Base-by-base conservation (phyloP, 768 basidiomycete genomes). In the Saitozyma podzolica region DNA sequence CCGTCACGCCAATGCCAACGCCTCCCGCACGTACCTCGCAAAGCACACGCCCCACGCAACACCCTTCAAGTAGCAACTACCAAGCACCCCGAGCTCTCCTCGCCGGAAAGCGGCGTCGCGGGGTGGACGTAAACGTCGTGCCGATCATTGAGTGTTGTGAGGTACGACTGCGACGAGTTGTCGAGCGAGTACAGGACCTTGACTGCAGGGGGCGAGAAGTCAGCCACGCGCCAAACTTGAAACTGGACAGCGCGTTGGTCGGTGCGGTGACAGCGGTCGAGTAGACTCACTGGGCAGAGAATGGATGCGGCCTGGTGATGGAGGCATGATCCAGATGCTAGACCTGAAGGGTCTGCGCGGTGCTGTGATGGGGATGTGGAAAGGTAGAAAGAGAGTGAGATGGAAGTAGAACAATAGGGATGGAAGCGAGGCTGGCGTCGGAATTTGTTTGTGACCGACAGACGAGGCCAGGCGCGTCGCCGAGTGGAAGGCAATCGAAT, bases 81-180 rank as follows among this genome's bases (percentile, higher is more conserved):
- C 70, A 2, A 72, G 43, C 16, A 50, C 59, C 63, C 56, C 50
- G 53, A 29, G 4, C 49, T 55, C 6, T 56, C 59, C 13, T 41
- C 53, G 11, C 48, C 40, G 9, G 58, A 9, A 2, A 29, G 29
- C 2, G 55, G 40, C 54, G 10, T 49, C 11, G 8, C 54, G 10
- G 72, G 66, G 55, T 76, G 72, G 11, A 76, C 62, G 54, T 68
- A 76, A 3, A 76, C 75, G 29, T 68, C 63, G 48, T 74, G 75
- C 49, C 59, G 58, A 14, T 70, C 72, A 19, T 61, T 49, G 6
- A 76, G 57, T 14, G 72, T 58, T 5, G 75, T 73, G 8, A 74
- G n/a, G 59, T 72, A 76, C 6, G 70, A 65, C 56, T 76, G 72
- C 9, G 70, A 42, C 3, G 62, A 59, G 8, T 61, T 62, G 56